These are phyloP conservation scores for Fusarium decemcellulare DNA, from an alignment of 2,329 filamentous ascomycete species.

Conservation along the genomic window DNA sequence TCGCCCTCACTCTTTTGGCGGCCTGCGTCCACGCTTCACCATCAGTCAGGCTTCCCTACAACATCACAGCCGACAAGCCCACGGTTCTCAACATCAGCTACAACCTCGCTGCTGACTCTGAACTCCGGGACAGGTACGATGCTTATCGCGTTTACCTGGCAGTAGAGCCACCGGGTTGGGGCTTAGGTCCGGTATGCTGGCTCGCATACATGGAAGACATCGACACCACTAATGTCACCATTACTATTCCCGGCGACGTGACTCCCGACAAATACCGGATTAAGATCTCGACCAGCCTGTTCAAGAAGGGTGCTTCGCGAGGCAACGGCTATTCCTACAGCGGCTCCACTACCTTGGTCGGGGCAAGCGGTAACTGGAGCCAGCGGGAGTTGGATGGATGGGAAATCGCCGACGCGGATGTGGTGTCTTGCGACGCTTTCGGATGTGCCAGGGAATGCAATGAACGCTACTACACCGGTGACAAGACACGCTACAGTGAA, in stretches of 20 bases:
- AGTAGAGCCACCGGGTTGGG: slow-evolving; percentile 40
- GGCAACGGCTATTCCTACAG: slow-evolving; percentile 42
- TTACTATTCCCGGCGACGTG: slow-evolving; percentile 43
- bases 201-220: slow-evolving; percentile 28
- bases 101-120: slow-evolving; percentile 23
- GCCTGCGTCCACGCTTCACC: slow-evolving; percentile 17
- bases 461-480: slow-evolving; percentile 36
- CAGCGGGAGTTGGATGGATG: slow-evolving; percentile 40
- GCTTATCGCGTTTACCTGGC: slow-evolving; percentile 43
- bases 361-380: slow-evolving; percentile 42
- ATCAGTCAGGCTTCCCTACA: slow-evolving; percentile 35
- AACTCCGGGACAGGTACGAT: slow-evolving; percentile 26
- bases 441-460: slow-evolving; percentile 38
- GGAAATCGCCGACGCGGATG: slow-evolving; percentile 25
- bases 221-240: slow-evolving; percentile 38
- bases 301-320: slow-evolving; percentile 21
- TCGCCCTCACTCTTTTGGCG: slow-evolving; percentile 34
- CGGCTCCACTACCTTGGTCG: slow-evolving; percentile 18
- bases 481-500: slow-evolving; percentile 27
- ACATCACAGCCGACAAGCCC: slow-evolving; percentile 36
- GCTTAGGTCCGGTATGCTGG: slow-evolving; percentile 39
- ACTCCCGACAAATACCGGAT: slow-evolving; percentile 35
- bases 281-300: slow-evolving; percentile 30
- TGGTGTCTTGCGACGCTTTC: slow-evolving; percentile 39
- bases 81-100: slow-evolving; percentile 32